phyloP scores from a whole-genome alignment of 1,284 basidiomycete species.

The Meira nashicola region DNA sequence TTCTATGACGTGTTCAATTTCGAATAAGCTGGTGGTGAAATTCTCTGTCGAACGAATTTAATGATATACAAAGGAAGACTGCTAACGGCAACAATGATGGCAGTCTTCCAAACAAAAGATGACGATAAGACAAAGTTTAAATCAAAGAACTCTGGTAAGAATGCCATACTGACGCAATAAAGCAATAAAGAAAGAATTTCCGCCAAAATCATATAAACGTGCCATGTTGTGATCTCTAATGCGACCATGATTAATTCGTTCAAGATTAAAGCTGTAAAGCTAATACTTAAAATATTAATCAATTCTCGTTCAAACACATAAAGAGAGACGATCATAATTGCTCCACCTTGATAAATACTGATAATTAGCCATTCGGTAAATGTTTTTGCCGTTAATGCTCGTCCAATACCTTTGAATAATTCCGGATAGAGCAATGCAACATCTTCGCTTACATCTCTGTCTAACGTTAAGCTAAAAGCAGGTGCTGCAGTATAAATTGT shows the following conservation, averaged over 20 bases:
- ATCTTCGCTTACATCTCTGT: constrained; percentile 92
- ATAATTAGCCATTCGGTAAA: constrained; percentile 99
- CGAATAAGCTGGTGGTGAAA: constrained; percentile 89
- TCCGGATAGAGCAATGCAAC: constrained; percentile 92
- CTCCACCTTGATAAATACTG: constrained; percentile 93
- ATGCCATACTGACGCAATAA: constrained; percentile 85
- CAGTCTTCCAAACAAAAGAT: constrained; percentile 83
- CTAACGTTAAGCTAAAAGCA: constrained; percentile 92
- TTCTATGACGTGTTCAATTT: constrained; percentile 59
- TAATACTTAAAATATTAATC: constrained; percentile 94
- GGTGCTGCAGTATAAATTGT: constrained; percentile 98
- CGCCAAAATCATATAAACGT: constrained; percentile 89
- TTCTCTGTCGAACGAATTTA: constrained; percentile 76
- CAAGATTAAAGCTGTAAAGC: constrained; percentile 89
- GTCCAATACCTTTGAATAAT: constrained; percentile 81
- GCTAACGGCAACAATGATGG: constrained; percentile 81
- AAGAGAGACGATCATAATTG: constrained; percentile 97
- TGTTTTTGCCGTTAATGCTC: constrained; percentile 83
- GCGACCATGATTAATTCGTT: constrained; percentile 99
- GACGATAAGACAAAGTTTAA: constrained; percentile 82
- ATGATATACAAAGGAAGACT: constrained; percentile 85
- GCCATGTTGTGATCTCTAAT: constrained; percentile 95
- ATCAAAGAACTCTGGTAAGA: constrained; percentile 96
- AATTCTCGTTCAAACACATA: constrained; percentile 96
- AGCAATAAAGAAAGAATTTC: constrained; percentile 83